Conservation (phyloP, 176 grass and related monocot species). For the Coix lacrymajobi region DNA sequence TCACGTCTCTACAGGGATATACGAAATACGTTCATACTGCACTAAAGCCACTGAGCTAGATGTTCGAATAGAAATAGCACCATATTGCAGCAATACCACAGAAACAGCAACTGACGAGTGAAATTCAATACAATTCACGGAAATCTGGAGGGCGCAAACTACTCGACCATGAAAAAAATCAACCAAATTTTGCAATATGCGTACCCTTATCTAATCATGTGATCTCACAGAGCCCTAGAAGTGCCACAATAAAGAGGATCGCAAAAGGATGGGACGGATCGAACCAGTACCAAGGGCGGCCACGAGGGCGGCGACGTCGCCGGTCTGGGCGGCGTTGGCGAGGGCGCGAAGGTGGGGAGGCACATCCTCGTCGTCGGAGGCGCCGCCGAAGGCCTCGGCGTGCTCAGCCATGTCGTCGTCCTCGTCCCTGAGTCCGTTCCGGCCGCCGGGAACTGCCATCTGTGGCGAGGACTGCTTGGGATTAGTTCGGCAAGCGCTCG, state of each 20-base stretch:
- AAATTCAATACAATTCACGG: background rate
- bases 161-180: background rate
- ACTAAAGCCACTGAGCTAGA: background rate
- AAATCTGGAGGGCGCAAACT: background rate
- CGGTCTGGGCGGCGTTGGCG: slow-evolving; percentile 66
- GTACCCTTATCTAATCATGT: background rate
- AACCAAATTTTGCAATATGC: background rate
- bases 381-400: slow-evolving; percentile 20
- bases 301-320: slow-evolving; percentile 54
- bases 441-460: slow-evolving; percentile 49
- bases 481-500: background rate
- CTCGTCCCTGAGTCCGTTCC: slow-evolving; percentile 30
- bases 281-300: slow-evolving; percentile 52
- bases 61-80: background rate
- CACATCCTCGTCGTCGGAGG: slow-evolving; percentile 51
- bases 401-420: slow-evolving; percentile 24
- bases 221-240: slow-evolving; percentile 6
- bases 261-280: background rate
- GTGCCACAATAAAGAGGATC: background rate
- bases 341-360: slow-evolving; percentile 75
- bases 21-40: background rate
- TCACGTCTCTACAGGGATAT: background rate
- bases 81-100: background rate
- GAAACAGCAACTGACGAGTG: background rate
- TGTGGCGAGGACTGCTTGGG: background rate